Evolutionary conservation across 2,329 filamentous ascomycete genomes (phyloP).

Genomic region (Fusarium tricinctum): DNA sequence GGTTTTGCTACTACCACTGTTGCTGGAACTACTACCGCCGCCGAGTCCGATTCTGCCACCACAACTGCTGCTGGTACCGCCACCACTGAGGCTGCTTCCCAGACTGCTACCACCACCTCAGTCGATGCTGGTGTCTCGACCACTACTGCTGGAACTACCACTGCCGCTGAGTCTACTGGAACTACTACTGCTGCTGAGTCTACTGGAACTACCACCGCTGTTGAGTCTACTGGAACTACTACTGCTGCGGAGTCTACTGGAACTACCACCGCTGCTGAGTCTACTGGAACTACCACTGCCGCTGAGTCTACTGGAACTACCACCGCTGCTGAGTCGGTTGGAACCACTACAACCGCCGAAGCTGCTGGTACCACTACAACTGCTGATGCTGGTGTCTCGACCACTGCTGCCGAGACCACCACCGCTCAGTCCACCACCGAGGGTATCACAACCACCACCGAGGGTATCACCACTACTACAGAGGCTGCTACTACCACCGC

Average conservation of each 20-base stretch:
- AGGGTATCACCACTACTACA: background rate
- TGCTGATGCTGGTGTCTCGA: background rate
- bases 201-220: no score
- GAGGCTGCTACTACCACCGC: conserved; percentile 8
- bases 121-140: background rate
- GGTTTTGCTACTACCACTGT: no score
- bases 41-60: no score
- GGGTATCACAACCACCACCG: background rate
- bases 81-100: background rate
- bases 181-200: no score
- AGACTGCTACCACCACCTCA: background rate
- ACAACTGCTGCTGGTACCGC: background rate
- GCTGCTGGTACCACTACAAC: background rate
- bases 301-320: background rate
- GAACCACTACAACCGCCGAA: conserved; percentile 6
- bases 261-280: background rate
- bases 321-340: conserved; percentile 3
- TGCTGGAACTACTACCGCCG: no score
- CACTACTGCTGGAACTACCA: no score
- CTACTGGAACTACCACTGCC: no score
- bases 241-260: no score
- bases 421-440: background rate
- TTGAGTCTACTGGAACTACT: no score
- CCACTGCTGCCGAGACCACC: background rate
- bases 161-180: no score